These are phyloP conservation scores for Knufia petricola DNA, from an alignment of 2,329 filamentous ascomycete species.

Conservation along the genomic window DNA sequence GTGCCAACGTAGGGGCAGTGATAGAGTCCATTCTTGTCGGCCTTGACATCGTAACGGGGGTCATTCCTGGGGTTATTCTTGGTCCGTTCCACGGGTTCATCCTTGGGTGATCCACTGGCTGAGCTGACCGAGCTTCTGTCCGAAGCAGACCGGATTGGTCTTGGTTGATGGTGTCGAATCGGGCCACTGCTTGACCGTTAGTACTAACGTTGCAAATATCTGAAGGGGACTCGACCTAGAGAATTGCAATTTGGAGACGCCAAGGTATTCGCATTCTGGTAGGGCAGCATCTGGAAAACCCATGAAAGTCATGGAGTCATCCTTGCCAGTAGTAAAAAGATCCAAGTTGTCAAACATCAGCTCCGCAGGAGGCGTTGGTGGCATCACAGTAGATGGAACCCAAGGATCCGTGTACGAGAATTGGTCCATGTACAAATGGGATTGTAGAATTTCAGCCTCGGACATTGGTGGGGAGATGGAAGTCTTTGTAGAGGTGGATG, in stretches of 20 bases:
- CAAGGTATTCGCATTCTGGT: slow-evolving; percentile 8
- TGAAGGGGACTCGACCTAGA: slow-evolving; percentile 7
- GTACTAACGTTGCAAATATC: neutral
- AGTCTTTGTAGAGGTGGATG: neutral
- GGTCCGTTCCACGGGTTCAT: slow-evolving; percentile 15
- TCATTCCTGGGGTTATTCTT: slow-evolving; percentile 18
- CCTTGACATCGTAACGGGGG: slow-evolving; percentile 18
- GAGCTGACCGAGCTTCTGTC: slow-evolving; percentile 16
- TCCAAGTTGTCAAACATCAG: slow-evolving; percentile 7
- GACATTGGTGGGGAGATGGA: slow-evolving; percentile 7
- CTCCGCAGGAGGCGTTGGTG: slow-evolving; percentile 1
- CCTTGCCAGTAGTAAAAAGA: neutral
- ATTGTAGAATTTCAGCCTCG: slow-evolving; percentile 1
- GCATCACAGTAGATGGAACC: neutral
- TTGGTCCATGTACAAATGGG: neutral
- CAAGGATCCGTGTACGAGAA: slow-evolving; percentile 5
- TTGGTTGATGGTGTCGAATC: slow-evolving; percentile 11
- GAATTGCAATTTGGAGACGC: slow-evolving; percentile 9
- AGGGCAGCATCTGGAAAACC: slow-evolving; percentile 4
- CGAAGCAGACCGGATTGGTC: slow-evolving; percentile 20
- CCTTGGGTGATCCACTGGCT: slow-evolving; percentile 11
- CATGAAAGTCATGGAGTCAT: neutral
- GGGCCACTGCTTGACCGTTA: slow-evolving; percentile 1
- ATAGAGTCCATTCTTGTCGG: slow-evolving; percentile 62
- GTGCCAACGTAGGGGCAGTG: slow-evolving; percentile 74